phyloP scores from a whole-genome alignment of 495 filamentous ascomycete genomes.

The Terfezia claveryi region DNA sequence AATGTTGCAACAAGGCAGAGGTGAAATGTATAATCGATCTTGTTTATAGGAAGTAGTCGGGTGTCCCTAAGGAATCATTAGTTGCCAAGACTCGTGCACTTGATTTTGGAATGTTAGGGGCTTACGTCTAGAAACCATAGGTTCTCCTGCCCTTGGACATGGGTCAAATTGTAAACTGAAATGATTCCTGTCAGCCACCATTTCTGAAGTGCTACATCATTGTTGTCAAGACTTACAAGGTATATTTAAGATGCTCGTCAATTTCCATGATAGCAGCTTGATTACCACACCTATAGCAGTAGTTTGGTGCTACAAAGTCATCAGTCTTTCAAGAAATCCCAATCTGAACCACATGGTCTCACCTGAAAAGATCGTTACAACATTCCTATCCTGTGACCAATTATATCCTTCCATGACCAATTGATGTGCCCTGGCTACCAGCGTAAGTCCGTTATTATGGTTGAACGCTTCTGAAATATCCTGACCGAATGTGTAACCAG shows the following conservation, averaged over 20 bases:
- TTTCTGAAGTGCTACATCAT: constrained; percentile 2
- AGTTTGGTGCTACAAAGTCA: constrained; percentile 55
- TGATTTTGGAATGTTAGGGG: not conserved
- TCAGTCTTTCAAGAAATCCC: constrained; percentile 5
- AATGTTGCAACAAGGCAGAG: not conserved
- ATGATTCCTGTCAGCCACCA: not conserved
- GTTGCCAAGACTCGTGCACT: not conserved
- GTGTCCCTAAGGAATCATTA: constrained; percentile 36
- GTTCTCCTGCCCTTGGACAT: constrained; percentile 88
- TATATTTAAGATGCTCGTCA: constrained; percentile 97
- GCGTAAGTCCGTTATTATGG: constrained; percentile 94
- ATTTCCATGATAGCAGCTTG: constrained; percentile 99
- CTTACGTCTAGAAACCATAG: constrained; percentile 85
- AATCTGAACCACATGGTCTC: constrained; percentile 14
- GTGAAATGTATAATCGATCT: not conserved
- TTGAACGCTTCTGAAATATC: constrained; percentile 99
- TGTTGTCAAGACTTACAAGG: constrained; percentile 50
- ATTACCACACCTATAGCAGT: constrained; percentile 95
- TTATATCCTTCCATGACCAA: constrained; percentile 98
- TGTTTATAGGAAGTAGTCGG: constrained; percentile 86
- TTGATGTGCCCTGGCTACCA: constrained; percentile 86
- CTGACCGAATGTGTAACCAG: constrained; percentile 96
- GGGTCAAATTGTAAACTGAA: constrained; percentile 94
- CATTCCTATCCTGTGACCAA: constrained; percentile 91
- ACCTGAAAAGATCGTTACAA: constrained; percentile 98